Percentiles rank a stretch among this genome's conserved stretches.
phyloP scores from a whole-genome alignment of 1,284 basidiomycete genomes.

The Rhodotorula sp. region DNA sequence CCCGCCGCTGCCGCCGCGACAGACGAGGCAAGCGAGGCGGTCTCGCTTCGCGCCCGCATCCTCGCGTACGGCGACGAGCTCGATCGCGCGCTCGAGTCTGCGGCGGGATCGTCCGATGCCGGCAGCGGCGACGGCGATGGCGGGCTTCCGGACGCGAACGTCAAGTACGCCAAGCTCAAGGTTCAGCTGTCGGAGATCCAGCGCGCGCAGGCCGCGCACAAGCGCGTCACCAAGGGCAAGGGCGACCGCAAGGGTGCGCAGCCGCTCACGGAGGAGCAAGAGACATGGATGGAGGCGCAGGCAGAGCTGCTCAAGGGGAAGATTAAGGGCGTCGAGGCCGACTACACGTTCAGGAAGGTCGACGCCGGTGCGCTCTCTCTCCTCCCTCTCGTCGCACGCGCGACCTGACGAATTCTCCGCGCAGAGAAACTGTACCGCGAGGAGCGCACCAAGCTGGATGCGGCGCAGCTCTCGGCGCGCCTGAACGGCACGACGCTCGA shows the following conservation, averaged over 20 bases:
- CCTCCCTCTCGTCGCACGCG: no score
- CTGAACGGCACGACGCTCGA: constrained; percentile 53
- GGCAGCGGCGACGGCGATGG: constrained; percentile 24
- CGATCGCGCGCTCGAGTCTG: constrained; percentile 23
- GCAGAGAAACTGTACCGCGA: constrained; percentile 61
- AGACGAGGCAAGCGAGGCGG: constrained; percentile 7
- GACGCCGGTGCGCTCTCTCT: constrained; percentile 56
- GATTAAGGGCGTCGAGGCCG: constrained; percentile 55
- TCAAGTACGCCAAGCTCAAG: constrained; percentile 37
- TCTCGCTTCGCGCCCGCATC: constrained; percentile 31
- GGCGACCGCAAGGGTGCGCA: constrained; percentile 43
- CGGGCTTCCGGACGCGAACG: constrained; percentile 44
- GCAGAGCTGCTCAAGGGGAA: constrained; percentile 59
- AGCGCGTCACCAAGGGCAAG: constrained; percentile 42
- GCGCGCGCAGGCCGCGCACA: constrained; percentile 42
- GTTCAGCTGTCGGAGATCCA: constrained; percentile 39
- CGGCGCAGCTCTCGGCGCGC: constrained; percentile 59
- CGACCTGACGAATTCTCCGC: background rate
- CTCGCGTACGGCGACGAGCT: constrained; percentile 33
- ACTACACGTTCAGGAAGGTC: constrained; percentile 38
- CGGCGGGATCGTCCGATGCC: constrained; percentile 1
- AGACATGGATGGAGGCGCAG: constrained; percentile 56
- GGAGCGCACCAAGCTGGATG: constrained; percentile 62
- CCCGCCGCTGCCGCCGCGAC: background rate
- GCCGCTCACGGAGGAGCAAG: constrained; percentile 42